Evolutionary conservation across 441 rosid genomes (phyloP).

Genomic region (Lepidium campestre): DNA sequence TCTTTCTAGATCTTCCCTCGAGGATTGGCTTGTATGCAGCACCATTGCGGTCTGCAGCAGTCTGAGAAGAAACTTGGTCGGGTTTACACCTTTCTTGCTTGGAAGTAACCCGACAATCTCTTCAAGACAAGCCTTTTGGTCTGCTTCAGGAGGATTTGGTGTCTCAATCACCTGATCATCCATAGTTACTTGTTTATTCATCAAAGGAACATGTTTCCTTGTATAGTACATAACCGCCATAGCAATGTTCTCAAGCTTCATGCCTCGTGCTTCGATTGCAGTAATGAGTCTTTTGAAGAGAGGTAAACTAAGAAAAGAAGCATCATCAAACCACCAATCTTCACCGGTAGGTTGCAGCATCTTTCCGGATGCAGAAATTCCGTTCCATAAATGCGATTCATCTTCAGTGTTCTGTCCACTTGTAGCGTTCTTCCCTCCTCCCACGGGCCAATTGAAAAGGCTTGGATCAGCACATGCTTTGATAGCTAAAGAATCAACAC

Average conservation of each 20-base stretch:
- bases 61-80: slow-evolving; percentile 56
- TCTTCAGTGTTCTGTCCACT: slow-evolving; percentile 7
- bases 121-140: slow-evolving; percentile 44
- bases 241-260: slow-evolving; percentile 46
- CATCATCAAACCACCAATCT: slow-evolving; percentile 69
- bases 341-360: slow-evolving; percentile 40
- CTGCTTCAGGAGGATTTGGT: slow-evolving; percentile 31
- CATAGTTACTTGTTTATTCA: slow-evolving; percentile 33
- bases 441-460: slow-evolving; percentile 42
- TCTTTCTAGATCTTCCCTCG: slow-evolving; percentile 51
- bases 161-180: slow-evolving; percentile 24
- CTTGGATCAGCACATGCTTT: slow-evolving; percentile 54
- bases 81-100: slow-evolving; percentile 42
- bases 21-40: slow-evolving; percentile 42
- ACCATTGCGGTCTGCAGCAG: slow-evolving; percentile 53
- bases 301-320: slow-evolving; percentile 41
- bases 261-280: slow-evolving; percentile 40
- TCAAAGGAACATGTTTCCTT: slow-evolving; percentile 46
- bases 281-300: slow-evolving; percentile 44
- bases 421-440: slow-evolving; percentile 13
- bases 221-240: slow-evolving; percentile 50
- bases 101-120: slow-evolving; percentile 56
- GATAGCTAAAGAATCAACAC: slow-evolving; percentile 51
- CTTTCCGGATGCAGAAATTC: slow-evolving; percentile 37
- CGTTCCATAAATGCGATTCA: slow-evolving; percentile 49